Evolutionary conservation across 176 grass and related monocot genomes (phyloP), one percentile per base, ranked within the genome.

Genomic region (Oryza coarctata): DNA sequence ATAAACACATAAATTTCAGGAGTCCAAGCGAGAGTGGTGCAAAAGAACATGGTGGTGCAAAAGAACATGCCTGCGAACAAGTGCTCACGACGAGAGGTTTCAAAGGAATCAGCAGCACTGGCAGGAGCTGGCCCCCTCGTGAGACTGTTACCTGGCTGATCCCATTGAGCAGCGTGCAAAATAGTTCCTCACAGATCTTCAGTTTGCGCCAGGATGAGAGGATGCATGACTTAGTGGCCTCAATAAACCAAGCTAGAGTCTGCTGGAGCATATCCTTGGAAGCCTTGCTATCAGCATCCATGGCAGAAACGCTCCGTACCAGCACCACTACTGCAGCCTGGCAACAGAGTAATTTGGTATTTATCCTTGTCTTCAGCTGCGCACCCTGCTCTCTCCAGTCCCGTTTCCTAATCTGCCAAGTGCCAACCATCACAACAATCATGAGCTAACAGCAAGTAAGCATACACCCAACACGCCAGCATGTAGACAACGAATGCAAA

Each of bases 31-130:
- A 74, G 35, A 81, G 20, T 45, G 33, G 9, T 4, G 34, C 30
- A 35, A 76, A 80, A 78, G 29, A 43, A 69, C 76, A 73, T 70
- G 83, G 20, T 45, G 33, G 9, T 4, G 34, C 30, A 35, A 76
- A 80, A 78, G 29, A 43, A 69, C 76, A 73, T 70, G 83, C 96
- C 93, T 98, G 96, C 9, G 90, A 92, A 87, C 96, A 98, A 18
- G 93, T 98, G 61, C 87, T 98, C 40, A 98, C 75, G 77, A 98
- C 96, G 82, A 98, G 96, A 17, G 96, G 96, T 85, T 98, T 98
- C 81, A 98, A 87, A 27, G 92, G 92, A 86, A 98, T 98, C 63
- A 98, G 80, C 68, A 98, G 82, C 38, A 98, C 96, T 6, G 92
- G 83, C 52, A 98, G 86, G 17, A 98, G 92, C 79, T 93, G 96